Evolutionary conservation across 805 yeast genomes (phyloP).

Genomic region (Danielia oregonensis): DNA sequence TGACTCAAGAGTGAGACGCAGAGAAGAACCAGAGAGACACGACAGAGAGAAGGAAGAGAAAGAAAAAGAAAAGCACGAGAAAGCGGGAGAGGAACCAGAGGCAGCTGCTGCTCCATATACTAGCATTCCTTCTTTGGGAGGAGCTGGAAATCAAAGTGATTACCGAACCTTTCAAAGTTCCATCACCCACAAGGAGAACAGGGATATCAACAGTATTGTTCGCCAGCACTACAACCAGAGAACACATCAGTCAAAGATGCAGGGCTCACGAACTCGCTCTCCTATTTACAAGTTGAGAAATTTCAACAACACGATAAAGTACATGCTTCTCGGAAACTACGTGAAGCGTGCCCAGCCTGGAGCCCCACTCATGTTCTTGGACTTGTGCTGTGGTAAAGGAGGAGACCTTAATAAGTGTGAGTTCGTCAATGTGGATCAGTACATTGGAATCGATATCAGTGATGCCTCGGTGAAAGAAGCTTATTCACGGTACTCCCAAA

Average conservation of each 20-base stretch:
- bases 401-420: conserved; percentile 94
- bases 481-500: conserved; percentile 60
- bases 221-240: conserved; percentile 83
- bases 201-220: conserved; percentile 63
- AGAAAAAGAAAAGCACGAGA: conserved; percentile 2
- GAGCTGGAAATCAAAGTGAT: conserved; percentile 15
- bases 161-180: conserved; percentile 39
- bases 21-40: conserved; percentile 14
- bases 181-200: conserved; percentile 29
- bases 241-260: conserved; percentile 61
- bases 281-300: conserved; percentile 83
- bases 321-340: conserved; percentile 72
- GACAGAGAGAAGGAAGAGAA: conserved; percentile 9
- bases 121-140: conserved; percentile 14
- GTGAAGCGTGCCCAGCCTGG: conserved; percentile 32
- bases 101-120: conserved; percentile 15
- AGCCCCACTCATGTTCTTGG: conserved; percentile 53
- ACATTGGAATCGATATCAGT: conserved; percentile 89
- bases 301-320: conserved; percentile 89
- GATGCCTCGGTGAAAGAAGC: conserved; percentile 88
- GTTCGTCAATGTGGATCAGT: conserved; percentile 65
- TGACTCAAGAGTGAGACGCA: conserved; percentile 13
- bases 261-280: conserved; percentile 62
- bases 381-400: conserved; percentile 96
- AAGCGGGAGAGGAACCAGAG: conserved; percentile 4